Evolutionary conservation across 148 eudicot species (phyloP).

Genomic region (Fagopyrum homotropicum): DNA sequence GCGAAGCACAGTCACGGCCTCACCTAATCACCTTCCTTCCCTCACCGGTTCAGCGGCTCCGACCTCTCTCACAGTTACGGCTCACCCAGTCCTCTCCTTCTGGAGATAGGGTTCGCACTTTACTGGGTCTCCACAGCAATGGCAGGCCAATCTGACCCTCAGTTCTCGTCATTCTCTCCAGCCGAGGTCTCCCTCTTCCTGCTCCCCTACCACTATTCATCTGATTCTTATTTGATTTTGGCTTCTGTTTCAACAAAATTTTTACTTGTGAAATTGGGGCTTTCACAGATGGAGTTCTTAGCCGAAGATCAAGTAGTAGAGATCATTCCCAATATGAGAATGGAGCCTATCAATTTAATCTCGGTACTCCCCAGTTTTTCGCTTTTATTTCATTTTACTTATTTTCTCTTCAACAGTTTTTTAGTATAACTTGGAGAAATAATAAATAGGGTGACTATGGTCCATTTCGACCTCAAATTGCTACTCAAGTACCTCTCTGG

Average conservation of each 20-base stretch:
- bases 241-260: neutral
- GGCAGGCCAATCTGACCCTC: slow-evolving; percentile 53
- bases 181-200: slow-evolving; percentile 42
- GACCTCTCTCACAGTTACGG: too few species aligned
- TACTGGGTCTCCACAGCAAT: slow-evolving; percentile 16
- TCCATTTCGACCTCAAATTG: slow-evolving; percentile 75
- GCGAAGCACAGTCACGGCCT: too few species aligned
- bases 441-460: slow-evolving; percentile 77
- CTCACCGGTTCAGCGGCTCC: too few species aligned
- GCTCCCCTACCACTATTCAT: neutral
- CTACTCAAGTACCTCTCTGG: slow-evolving; percentile 77
- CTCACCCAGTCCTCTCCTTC: too few species aligned
- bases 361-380: slow-evolving; percentile 29
- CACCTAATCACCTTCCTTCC: too few species aligned
- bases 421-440: neutral
- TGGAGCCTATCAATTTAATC: slow-evolving; percentile 76
- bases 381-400: neutral
- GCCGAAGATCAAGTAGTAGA: slow-evolving; percentile 82
- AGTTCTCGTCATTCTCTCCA: slow-evolving; percentile 43
- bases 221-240: too few species aligned
- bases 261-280: neutral
- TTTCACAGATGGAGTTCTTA: slow-evolving; percentile 71
- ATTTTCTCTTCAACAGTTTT: neutral
- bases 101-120: too few species aligned
- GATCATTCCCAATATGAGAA: slow-evolving; percentile 81